Evolutionary conservation across 2,329 filamentous ascomycete species (phyloP).

Genomic region (Arthrinium puccinioides): DNA sequence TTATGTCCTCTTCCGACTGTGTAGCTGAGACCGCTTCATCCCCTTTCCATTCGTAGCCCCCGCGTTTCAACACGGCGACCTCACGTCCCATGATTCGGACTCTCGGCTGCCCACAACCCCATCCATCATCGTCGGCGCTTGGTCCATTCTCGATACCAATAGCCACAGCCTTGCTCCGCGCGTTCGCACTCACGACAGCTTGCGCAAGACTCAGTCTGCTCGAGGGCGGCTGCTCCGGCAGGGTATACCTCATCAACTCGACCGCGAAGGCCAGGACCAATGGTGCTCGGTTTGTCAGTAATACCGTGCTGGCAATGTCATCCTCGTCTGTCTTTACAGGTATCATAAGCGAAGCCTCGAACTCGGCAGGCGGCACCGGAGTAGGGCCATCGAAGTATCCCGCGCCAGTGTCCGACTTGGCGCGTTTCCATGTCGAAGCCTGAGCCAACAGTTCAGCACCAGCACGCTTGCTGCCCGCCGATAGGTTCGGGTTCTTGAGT

Average conservation of each 20-base stretch:
- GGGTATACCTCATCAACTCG: constrained; percentile 67
- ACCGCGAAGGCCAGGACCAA: constrained; percentile 76
- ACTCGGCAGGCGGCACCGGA: constrained; percentile 42
- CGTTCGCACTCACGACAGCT: constrained; percentile 76
- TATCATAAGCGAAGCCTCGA: constrained; percentile 56
- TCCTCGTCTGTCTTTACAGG: constrained; percentile 52
- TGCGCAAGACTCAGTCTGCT: constrained; percentile 77
- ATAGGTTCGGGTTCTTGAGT: constrained; percentile 29
- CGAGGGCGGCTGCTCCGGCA: constrained; percentile 80
- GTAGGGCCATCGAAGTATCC: constrained; percentile 20
- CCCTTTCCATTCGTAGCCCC: constrained; percentile 59
- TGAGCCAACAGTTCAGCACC: constrained; percentile 13
- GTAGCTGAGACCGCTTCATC: constrained; percentile 23
- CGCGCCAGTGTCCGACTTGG: constrained; percentile 17
- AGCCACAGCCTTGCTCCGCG: constrained; percentile 66
- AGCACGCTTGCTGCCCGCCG: constrained; percentile 22
- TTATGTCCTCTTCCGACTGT: constrained; percentile 7
- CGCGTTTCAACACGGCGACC: constrained; percentile 67
- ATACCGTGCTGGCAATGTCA: constrained; percentile 44
- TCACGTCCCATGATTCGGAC: constrained; percentile 68
- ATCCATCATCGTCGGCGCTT: constrained; percentile 61
- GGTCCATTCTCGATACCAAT: constrained; percentile 63
- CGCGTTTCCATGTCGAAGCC: constrained; percentile 22
- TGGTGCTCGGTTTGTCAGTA: constrained; percentile 76
- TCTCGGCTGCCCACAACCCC: constrained; percentile 68